These are phyloP conservation scores for Anisodus tanguticus DNA, from an alignment of 257 asterid genomes.

Conservation along the genomic window DNA sequence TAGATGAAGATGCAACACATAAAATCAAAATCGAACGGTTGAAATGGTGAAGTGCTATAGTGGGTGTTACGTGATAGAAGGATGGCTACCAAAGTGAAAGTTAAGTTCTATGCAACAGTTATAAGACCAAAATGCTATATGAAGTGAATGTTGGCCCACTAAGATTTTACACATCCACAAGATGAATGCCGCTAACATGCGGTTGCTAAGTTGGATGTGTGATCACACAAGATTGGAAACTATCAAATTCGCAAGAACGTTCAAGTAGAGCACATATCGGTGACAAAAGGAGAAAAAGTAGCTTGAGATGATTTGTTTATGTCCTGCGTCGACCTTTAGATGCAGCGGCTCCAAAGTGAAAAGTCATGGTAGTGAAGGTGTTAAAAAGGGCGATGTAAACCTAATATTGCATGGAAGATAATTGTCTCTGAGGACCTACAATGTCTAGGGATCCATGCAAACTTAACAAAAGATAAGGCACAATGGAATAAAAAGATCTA, in stretches of 20 bases:
- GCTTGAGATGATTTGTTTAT: not conserved
- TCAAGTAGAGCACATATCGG: not conserved
- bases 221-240: constrained; percentile 1
- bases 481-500: not conserved
- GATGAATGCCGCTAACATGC: not conserved
- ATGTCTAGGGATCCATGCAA: not conserved
- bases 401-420: not conserved
- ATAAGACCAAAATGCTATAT: not conserved
- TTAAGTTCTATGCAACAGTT: not conserved
- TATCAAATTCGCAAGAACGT: not conserved
- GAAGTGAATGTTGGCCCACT: not conserved
- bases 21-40: not conserved
- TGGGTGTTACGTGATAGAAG: not conserved
- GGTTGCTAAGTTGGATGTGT: not conserved
- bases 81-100: not conserved
- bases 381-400: not conserved
- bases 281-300: not conserved
- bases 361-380: not conserved
- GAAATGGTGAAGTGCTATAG: not conserved
- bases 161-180: not conserved
- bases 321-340: not conserved
- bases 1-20: not conserved
- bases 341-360: not conserved
- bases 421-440: not conserved
- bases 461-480: not conserved